These are phyloP conservation scores for Phytopythium ostracodes DNA, from an alignment of 352 stramenopile genomes.

Conservation along the genomic window DNA sequence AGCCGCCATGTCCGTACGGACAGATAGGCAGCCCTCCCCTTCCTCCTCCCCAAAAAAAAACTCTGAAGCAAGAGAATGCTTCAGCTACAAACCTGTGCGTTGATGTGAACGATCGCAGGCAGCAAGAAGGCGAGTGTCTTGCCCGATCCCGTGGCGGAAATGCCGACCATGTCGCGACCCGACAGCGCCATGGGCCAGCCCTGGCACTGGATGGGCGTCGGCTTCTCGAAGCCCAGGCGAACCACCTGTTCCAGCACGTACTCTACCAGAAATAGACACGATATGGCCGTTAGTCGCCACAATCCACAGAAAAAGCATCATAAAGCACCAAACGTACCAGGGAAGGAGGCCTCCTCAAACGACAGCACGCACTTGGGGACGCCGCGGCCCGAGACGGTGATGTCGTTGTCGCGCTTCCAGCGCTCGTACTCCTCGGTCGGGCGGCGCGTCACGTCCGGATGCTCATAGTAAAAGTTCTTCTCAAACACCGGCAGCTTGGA, in stretches of 20 bases:
- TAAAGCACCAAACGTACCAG: slow-evolving; percentile 26
- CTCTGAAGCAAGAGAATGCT: slow-evolving; percentile 7
- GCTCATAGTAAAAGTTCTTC: slow-evolving; percentile 99
- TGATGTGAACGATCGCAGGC: slow-evolving; percentile 99
- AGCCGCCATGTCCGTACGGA: not conserved
- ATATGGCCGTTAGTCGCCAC: not conserved
- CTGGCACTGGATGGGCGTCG: slow-evolving; percentile 92
- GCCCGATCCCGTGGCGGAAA: slow-evolving; percentile 96
- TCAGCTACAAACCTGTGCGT: slow-evolving; percentile 94
- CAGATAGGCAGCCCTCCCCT: not conserved
- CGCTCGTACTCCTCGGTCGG: slow-evolving; percentile 87
- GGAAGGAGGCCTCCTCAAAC: slow-evolving; percentile 92
- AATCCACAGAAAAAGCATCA: too few species aligned
- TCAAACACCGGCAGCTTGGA: slow-evolving; percentile 95
- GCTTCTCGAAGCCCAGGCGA: slow-evolving; percentile 95
- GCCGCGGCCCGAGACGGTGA: slow-evolving; percentile 93
- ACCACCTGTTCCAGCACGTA: slow-evolving; percentile 98
- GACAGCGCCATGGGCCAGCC: slow-evolving; percentile 98
- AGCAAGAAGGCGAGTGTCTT: slow-evolving; percentile 99
- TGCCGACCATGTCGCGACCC: slow-evolving; percentile 98
- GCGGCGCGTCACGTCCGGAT: slow-evolving; percentile 95
- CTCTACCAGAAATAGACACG: slow-evolving; percentile 29
- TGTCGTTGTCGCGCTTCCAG: slow-evolving; percentile 93
- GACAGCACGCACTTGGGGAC: slow-evolving; percentile 98
- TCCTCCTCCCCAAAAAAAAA: too few species aligned